Evolutionary conservation across 2,329 filamentous ascomycete species (phyloP).

Genomic region (Microthyrium microscopicum): DNA sequence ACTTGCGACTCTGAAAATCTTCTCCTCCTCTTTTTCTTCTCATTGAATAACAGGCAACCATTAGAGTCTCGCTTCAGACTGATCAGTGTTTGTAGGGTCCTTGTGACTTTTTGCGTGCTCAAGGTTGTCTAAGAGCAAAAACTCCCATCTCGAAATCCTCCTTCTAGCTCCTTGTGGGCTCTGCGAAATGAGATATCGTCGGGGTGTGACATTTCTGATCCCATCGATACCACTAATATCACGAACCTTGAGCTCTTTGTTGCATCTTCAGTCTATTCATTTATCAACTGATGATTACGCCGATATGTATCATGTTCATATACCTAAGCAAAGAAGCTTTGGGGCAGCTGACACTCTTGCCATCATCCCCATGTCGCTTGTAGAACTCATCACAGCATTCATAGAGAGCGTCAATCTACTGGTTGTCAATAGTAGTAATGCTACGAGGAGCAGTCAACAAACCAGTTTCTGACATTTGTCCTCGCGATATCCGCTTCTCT

Average conservation of each 20-base stretch:
- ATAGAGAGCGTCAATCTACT: constrained; percentile 69
- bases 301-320: neutral
- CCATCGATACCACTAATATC: constrained; percentile 8
- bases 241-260: constrained; percentile 41
- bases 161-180: constrained; percentile 32
- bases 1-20: too few species aligned
- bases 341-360: constrained; percentile 68
- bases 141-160: constrained; percentile 23
- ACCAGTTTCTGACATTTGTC: constrained; percentile 54
- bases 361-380: constrained; percentile 56
- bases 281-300: neutral
- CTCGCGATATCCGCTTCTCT: constrained; percentile 72
- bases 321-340: constrained; percentile 57
- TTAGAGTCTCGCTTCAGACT: constrained; percentile 99
- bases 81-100: constrained; percentile 87
- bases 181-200: constrained; percentile 25
- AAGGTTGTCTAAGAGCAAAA: constrained; percentile 80
- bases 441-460: constrained; percentile 2
- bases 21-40: constrained; percentile 28
- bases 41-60: constrained; percentile 72
- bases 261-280: constrained; percentile 54
- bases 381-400: constrained; percentile 90
- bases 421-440: constrained; percentile 9
- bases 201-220: constrained; percentile 24
- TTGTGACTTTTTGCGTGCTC: constrained; percentile 83